Conservation (phyloP, 768 basidiomycete genomes). For the Coprinellus micaceus region DNA sequence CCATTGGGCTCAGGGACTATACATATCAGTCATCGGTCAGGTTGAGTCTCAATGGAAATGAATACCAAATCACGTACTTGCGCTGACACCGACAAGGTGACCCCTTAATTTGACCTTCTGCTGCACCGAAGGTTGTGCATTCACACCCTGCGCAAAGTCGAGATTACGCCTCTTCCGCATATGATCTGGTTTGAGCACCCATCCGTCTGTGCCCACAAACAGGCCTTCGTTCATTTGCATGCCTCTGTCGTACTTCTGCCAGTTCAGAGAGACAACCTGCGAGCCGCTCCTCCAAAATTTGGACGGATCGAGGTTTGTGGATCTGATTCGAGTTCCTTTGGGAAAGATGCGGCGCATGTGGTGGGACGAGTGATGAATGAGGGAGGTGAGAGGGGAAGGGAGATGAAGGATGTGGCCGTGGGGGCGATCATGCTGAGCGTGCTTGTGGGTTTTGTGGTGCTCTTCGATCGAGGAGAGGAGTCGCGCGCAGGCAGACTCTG, state of each 20-base stretch:
- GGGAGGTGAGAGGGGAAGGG: constrained; percentile 29
- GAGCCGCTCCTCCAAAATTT: constrained; percentile 55
- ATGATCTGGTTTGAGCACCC: constrained; percentile 46
- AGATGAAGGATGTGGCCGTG: constrained; percentile 15
- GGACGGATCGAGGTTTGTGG: constrained; percentile 51
- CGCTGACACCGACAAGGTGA: constrained; percentile 43
- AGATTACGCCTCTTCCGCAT: constrained; percentile 4
- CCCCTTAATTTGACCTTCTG: constrained; percentile 26
- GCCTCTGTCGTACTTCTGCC: constrained; percentile 57
- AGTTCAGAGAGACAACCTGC: constrained; percentile 56
- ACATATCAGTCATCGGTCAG: neutral
- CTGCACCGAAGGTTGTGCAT: neutral
- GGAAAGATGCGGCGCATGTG: constrained; percentile 59
- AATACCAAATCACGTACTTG: constrained; percentile 33
- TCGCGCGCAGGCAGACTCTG: constrained; percentile 43
- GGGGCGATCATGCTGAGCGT: neutral
- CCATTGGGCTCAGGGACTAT: constrained; percentile 47
- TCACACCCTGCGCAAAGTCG: neutral
- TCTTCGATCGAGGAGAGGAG: constrained; percentile 20
- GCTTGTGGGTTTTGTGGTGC: neutral
- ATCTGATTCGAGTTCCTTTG: constrained; percentile 51
- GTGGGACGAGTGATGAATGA: constrained; percentile 38
- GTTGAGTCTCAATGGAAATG: neutral
- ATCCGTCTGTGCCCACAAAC: constrained; percentile 55
- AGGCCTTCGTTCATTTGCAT: constrained; percentile 63